phyloP scores from a whole-genome alignment of 352 stramenopile genomes.

The Phytophthora citricola region DNA sequence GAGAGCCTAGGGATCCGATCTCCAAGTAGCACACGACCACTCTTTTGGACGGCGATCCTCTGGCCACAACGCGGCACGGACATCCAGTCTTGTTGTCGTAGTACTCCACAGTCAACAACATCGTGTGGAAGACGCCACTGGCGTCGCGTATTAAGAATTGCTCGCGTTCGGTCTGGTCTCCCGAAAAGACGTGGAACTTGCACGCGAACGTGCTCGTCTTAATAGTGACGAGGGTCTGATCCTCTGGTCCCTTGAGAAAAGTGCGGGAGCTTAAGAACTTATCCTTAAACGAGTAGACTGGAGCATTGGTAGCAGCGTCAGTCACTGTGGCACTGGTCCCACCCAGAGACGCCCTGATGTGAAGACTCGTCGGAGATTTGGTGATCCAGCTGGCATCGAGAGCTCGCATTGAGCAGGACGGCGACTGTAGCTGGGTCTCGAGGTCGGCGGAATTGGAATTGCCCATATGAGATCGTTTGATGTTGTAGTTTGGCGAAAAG shows the following conservation, averaged over 20 bases:
- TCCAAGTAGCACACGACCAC: conserved; percentile 4
- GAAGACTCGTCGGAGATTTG: background rate
- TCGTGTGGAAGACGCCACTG: conserved; percentile 2
- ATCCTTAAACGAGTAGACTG: conserved; percentile 1
- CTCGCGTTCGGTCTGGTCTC: conserved; percentile 1
- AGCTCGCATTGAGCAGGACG: background rate
- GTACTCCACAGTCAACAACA: background rate
- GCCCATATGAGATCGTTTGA: background rate
- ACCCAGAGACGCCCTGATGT: background rate
- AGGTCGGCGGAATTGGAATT: conserved; percentile 5
- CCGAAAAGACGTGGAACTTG: conserved; percentile 1
- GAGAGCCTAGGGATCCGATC: background rate
- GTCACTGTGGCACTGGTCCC: background rate
- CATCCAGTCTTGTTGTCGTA: background rate
- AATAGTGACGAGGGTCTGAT: background rate
- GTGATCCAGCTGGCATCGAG: conserved; percentile 3
- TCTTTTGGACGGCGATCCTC: background rate
- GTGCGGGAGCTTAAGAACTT: too few species aligned
- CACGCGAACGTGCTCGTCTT: background rate
- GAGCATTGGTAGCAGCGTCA: background rate
- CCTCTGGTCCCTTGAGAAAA: background rate
- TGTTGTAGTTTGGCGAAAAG: background rate
- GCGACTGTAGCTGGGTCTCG: background rate
- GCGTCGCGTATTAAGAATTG: background rate
- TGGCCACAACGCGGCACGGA: background rate